phyloP scores from a whole-genome alignment of 345 rosid genomes.

The Moricandia moricandioides region DNA sequence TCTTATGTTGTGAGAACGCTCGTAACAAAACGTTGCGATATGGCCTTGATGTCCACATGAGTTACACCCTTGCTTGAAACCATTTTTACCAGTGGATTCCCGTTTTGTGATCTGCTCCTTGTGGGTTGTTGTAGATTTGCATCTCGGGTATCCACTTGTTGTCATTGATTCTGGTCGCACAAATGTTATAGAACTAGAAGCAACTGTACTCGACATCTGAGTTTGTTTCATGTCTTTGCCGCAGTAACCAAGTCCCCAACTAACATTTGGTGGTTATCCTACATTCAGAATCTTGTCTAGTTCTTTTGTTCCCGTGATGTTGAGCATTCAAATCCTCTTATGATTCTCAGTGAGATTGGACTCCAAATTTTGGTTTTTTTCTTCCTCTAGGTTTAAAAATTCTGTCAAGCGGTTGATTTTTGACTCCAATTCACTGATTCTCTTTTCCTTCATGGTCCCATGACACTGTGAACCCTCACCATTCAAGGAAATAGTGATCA shows the following conservation, averaged over 20 bases:
- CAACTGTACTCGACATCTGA: too few relatives aligned
- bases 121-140: too few relatives aligned
- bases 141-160: too few relatives aligned
- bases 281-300: not conserved
- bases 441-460: not conserved
- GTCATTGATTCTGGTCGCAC: too few relatives aligned
- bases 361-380: not conserved
- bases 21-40: not conserved
- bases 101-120: too few relatives aligned
- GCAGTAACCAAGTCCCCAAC: not conserved
- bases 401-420: not conserved
- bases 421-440: not conserved
- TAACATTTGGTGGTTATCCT: not conserved
- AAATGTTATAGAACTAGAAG: too few relatives aligned
- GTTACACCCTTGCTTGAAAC: not conserved
- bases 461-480: too few relatives aligned
- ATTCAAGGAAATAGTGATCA: too few relatives aligned
- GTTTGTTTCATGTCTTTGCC: not conserved
- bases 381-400: not conserved
- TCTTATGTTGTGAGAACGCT: not conserved
- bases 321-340: not conserved
- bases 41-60: not conserved
- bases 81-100: too few relatives aligned
- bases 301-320: not conserved
- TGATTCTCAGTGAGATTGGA: not conserved